phyloP scores from a whole-genome alignment of 2,329 filamentous ascomycete genomes.

The Colletotrichum orchidophilum region DNA sequence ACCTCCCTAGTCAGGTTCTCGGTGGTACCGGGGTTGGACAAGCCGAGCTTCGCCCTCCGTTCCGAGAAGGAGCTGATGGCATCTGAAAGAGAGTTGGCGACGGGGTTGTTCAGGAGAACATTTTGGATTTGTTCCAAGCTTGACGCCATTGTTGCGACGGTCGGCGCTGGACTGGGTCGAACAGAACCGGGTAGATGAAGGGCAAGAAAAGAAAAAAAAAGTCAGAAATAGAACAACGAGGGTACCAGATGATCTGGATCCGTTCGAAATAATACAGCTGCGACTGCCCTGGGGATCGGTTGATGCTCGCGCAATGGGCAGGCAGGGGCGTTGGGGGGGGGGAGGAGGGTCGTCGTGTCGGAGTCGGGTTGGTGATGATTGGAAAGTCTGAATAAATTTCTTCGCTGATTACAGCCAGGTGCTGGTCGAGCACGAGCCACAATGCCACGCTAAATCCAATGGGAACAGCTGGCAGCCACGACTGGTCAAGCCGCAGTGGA shows the following conservation, averaged over 20 bases:
- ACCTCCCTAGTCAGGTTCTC: constrained; percentile 92
- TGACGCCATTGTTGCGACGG: constrained; percentile 59
- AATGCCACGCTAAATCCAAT: constrained; percentile 17
- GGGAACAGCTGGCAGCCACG: constrained; percentile 18
- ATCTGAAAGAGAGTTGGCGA: constrained; percentile 76
- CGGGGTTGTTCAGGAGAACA: constrained; percentile 78
- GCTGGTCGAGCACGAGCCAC: constrained; percentile 33
- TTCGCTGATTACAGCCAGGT: constrained; percentile 32
- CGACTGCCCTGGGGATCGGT: constrained; percentile 20
- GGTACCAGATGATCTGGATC: neutral
- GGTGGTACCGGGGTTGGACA: constrained; percentile 91
- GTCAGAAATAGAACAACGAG: constrained; percentile 35
- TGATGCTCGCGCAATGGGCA: constrained; percentile 28
- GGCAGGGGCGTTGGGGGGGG: constrained; percentile 20
- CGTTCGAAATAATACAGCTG: constrained; percentile 7
- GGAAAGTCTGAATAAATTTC: constrained; percentile 36
- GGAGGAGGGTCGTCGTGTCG: constrained; percentile 23
- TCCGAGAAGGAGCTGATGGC: constrained; percentile 84
- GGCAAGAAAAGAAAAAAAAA: constrained; percentile 34
- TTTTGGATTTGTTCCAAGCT: constrained; percentile 56
- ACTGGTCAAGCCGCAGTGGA: constrained; percentile 8
- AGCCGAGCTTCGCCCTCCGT: constrained; percentile 85
- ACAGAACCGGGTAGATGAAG: constrained; percentile 39
- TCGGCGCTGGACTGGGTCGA: constrained; percentile 39
- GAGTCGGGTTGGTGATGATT: constrained; percentile 19